Evolutionary conservation across 768 basidiomycete species (phyloP).

Genomic region (Termitomyces sp.): DNA sequence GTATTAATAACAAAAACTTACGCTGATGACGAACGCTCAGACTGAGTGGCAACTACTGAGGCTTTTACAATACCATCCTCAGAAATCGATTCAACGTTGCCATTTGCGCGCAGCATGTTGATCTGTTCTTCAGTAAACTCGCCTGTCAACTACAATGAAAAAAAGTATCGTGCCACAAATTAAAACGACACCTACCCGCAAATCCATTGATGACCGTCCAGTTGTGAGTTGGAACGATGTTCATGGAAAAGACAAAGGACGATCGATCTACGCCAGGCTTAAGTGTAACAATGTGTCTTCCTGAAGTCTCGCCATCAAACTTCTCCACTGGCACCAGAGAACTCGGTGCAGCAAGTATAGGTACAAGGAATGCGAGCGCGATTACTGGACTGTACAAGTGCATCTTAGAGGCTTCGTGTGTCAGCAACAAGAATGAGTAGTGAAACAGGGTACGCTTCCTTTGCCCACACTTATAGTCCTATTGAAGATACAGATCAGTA

Average conservation of each 20-base stretch:
- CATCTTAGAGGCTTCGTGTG: too few relatives aligned
- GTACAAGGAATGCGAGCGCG: neutral
- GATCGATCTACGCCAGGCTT: too few relatives aligned
- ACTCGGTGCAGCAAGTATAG: too few relatives aligned
- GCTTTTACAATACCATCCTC: too few relatives aligned
- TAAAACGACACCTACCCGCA: constrained; percentile 14
- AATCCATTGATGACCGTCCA: constrained; percentile 23
- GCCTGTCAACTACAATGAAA: neutral
- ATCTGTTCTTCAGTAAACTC: constrained; percentile 15
- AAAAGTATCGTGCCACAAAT: too few relatives aligned
- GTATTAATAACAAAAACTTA: neutral
- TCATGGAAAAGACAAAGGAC: neutral
- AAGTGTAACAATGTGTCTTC: too few relatives aligned
- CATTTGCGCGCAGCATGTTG: constrained; percentile 15
- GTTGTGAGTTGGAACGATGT: constrained; percentile 10
- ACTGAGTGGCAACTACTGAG: constrained; percentile 15
- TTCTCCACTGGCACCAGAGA: too few relatives aligned
- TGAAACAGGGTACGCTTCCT: too few relatives aligned
- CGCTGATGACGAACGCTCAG: neutral
- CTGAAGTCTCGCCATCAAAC: too few relatives aligned
- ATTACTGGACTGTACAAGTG: neutral
- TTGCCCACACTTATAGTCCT: too few relatives aligned
- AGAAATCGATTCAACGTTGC: constrained; percentile 15
- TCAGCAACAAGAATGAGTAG: too few relatives aligned
- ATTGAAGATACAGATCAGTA: too few relatives aligned